A percentile compares a stretch with the other conserved stretches of the same genome.
These are phyloP conservation scores for Pleurotus ostreatus DNA, from an alignment of 768 basidiomycete species.

Conservation along the genomic window DNA sequence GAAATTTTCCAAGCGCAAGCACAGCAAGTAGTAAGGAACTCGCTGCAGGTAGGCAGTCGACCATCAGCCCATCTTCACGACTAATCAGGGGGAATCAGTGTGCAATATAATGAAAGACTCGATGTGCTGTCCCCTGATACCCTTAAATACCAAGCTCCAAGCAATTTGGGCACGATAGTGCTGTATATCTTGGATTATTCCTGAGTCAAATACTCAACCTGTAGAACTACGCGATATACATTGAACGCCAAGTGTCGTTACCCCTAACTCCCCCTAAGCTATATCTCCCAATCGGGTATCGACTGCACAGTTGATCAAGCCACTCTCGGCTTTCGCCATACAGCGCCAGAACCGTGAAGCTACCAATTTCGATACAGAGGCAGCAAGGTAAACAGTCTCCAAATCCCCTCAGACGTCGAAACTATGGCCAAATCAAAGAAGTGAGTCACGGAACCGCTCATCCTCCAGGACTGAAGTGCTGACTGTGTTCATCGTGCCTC, in stretches of 20 bases:
- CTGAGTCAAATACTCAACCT: not conserved
- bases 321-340: not conserved
- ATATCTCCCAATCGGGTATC: not conserved
- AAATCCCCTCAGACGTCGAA: conserved; percentile 18
- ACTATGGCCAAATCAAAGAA: conserved; percentile 99
- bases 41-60: not conserved
- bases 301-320: conserved; percentile 7
- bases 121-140: not conserved
- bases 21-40: not conserved
- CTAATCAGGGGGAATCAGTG: not conserved
- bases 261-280: not conserved
- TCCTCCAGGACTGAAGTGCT: not conserved
- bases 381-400: conserved; percentile 23
- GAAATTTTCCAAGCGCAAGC: not conserved
- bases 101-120: not conserved
- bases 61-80: not conserved
- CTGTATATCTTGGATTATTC: not conserved
- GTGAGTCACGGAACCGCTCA: conserved; percentile 36
- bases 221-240: not conserved
- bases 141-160: no score
- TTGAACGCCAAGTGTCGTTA: not conserved
- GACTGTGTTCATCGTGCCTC: conserved; percentile 9
- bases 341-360: not conserved
- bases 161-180: not conserved
- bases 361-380: conserved; percentile 24